These are phyloP conservation scores for Aureoboletus auriporus DNA, from an alignment of 768 basidiomycete species.

Conservation along the genomic window DNA sequence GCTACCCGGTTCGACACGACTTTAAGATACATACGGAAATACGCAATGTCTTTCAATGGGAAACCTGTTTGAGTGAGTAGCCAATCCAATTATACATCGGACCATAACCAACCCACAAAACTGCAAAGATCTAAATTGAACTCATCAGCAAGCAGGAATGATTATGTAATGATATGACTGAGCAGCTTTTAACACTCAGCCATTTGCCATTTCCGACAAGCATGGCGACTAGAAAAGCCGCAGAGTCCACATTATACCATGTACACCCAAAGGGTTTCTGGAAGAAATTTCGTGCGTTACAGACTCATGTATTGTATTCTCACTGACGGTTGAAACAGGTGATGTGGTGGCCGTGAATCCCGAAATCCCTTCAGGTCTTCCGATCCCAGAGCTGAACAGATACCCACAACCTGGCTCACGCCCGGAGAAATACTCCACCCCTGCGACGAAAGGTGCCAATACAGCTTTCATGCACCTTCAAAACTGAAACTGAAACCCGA, in stretches of 20 bases:
- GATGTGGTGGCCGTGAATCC: slow-evolving; percentile 84
- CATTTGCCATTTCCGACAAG: too few relatives aligned
- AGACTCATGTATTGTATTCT: neutral
- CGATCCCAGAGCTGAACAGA: slow-evolving; percentile 66
- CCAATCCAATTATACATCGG: too few relatives aligned
- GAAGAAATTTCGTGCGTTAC: slow-evolving; percentile 87
- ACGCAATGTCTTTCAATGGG: neutral
- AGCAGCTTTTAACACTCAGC: too few relatives aligned
- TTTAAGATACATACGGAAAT: neutral
- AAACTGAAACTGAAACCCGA: slow-evolving; percentile 13
- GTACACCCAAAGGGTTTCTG: slow-evolving; percentile 87
- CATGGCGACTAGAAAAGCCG: slow-evolving; percentile 76
- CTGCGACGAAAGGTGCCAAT: slow-evolving; percentile 76
- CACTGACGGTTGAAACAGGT: slow-evolving; percentile 42
- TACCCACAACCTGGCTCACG: slow-evolving; percentile 88
- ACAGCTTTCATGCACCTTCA: neutral
- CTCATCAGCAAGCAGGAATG: too few relatives aligned
- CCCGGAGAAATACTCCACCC: slow-evolving; percentile 81
- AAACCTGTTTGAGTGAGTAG: neutral
- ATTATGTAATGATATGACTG: too few relatives aligned
- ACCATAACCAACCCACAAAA: neutral
- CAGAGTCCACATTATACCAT: slow-evolving; percentile 89
- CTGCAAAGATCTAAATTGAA: neutral
- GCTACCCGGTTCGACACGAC: neutral
- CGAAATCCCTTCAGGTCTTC: slow-evolving; percentile 87